Base-by-base conservation (phyloP, 805 yeast genomes). In the Metschnikowia matae region DNA sequence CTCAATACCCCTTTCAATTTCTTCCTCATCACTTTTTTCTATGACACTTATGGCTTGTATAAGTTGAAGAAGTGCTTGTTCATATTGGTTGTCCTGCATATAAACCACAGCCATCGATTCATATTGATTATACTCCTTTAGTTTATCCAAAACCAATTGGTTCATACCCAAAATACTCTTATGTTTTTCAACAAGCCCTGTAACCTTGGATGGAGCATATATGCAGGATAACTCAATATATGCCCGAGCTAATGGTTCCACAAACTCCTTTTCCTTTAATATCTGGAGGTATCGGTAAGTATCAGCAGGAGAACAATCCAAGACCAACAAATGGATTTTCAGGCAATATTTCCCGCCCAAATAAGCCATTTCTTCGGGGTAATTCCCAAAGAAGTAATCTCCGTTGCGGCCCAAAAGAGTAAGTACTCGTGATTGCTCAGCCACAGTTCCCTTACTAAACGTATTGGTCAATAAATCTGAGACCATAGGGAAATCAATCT, bases 271-370 rank as follows among this genome's bases (percentile, higher is more conserved):
- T 15, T 34, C 40, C 11, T 17, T 6, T 26, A 44, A 40, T n/a
- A 35, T 13, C 32, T 52, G 52, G 37, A 78, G 58, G 53, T 77
- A 79, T 29, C 57, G 49, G 51, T 53, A 75, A 5, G 66, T 26
- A 6, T 33, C 15, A 0, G 39, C 48, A 41, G 64, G 69, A 10
- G 64, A 46, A 21, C 71, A 53, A 1, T 58, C 49, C 34, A 80
- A 56, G 1, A 74, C 64, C 44, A 68, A 64, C 1, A 50, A 43
- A 56, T 80, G 81, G 35, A 81, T 52, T 1, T 55, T 50, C 0
- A 80, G 79, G 44, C 66, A 59, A 54, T 70, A 63, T 14, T 57
- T 58, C 13, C 69, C 59, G 10, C 82, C 62, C 4, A 75, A 49
- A 3, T 46, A 48, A 3, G 75, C 74, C 59, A 80, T 65, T 7